phyloP scores from a whole-genome alignment of 2,329 filamentous ascomycete species.

The Fusarium euwallaceae region DNA sequence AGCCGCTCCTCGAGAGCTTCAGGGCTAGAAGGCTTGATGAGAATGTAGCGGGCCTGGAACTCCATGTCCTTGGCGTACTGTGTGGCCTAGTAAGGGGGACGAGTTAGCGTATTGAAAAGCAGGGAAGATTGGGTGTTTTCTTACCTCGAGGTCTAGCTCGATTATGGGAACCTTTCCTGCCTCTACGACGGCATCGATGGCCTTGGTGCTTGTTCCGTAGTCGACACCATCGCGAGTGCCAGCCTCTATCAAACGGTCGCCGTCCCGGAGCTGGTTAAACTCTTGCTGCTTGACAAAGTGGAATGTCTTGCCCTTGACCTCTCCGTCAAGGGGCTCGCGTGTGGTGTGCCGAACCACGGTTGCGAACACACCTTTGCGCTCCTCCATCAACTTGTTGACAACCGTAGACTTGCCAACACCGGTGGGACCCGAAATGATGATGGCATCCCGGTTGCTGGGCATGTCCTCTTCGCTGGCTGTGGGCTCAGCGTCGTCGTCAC shows the following conservation, averaged over 20 bases:
- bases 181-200: constrained; percentile 64
- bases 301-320: constrained; percentile 65
- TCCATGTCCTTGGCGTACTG: constrained; percentile 70
- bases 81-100: constrained; percentile 58
- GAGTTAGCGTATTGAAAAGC: constrained; percentile 1
- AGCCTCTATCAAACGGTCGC: constrained; percentile 71
- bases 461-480: constrained; percentile 52
- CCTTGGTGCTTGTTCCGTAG: constrained; percentile 69
- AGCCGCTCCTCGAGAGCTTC: constrained; percentile 48
- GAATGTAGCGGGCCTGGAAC: constrained; percentile 68
- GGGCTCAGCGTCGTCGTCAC: constrained; percentile 52
- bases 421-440: constrained; percentile 77
- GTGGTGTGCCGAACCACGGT: constrained; percentile 69
- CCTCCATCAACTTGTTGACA: constrained; percentile 71
- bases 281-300: constrained; percentile 68
- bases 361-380: constrained; percentile 75
- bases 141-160: constrained; percentile 66
- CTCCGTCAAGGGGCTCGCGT: constrained; percentile 62
- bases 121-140: constrained; percentile 25
- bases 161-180: constrained; percentile 72
- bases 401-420: constrained; percentile 74
- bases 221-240: constrained; percentile 62
- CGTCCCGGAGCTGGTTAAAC: constrained; percentile 70
- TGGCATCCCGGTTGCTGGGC: constrained; percentile 64
- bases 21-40: constrained; percentile 60